phyloP scores from a whole-genome alignment of 1,284 basidiomycete genomes.

The Cutaneotrichosporon dermatis region DNA sequence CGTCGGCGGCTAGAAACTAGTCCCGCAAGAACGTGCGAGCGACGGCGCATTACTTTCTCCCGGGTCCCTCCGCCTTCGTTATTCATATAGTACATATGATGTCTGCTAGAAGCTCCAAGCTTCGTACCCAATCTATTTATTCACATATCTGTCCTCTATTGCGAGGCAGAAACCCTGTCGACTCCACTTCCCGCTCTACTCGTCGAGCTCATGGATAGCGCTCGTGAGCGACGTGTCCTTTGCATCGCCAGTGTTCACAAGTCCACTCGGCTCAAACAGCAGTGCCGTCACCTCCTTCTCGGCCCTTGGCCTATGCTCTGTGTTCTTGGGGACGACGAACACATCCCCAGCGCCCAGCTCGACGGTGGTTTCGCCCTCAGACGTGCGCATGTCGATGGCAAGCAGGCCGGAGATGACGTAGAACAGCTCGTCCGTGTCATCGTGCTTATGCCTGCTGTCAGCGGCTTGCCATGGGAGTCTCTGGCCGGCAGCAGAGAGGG shows the following conservation, averaged over 20 bases:
- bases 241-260: constrained; percentile 7
- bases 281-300: background rate
- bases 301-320: constrained; percentile 2
- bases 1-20: no score
- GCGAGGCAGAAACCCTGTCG: no score
- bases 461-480: background rate
- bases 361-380: background rate
- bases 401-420: constrained; percentile 6
- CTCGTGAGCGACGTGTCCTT: background rate
- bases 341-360: constrained; percentile 5
- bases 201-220: background rate
- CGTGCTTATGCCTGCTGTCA: constrained; percentile 6
- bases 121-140: background rate
- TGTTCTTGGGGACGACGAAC: constrained; percentile 3
- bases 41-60: no score
- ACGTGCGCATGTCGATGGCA: constrained; percentile 1
- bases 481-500: background rate
- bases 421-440: constrained; percentile 14
- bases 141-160: no score
- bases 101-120: background rate
- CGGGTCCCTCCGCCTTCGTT: no score
- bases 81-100: background rate
- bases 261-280: constrained; percentile 4
- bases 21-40: no score
- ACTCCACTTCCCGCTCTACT: background rate